Base-by-base conservation (phyloP, 225 moss, liverwort and hornwort species). In the Rhytidiadelphus loreus region DNA sequence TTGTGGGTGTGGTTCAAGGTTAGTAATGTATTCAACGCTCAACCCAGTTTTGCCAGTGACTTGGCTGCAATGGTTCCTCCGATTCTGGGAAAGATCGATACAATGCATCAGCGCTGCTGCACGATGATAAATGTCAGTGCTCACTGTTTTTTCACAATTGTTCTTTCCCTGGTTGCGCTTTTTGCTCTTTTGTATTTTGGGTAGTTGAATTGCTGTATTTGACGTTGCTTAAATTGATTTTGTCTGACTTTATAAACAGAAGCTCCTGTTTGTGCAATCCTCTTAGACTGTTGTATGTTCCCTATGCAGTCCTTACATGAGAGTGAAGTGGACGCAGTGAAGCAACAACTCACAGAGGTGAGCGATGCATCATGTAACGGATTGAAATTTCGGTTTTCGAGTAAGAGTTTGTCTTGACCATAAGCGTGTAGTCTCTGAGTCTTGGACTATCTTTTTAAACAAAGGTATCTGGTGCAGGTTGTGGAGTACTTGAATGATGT, bases 401-500 rank as follows among this genome's bases (percentile, higher is more conserved):
- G 79, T 62, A 52, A 69, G 77, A 60, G 11, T 68, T 81, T 56
- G 25, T 50, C 16, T 86, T 71, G 61, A 28, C 60, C 69, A 77
- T 83, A 28, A 37, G 75, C 70, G 80, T 80, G 81, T 44, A 71
- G 57, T 86, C 17, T 28, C 81, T 30, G 43, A 85, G 70, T 8
- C 72, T 82, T 58, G 82, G 48, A 68, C 75, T 82, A 41, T 70
- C 77, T 83, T 59, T 68, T 86, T n/a, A 87, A 46, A 33, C 13
- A 35, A 57, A 73, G 63, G 20, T 81, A 32, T 76, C 75, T 76
- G 84, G 68, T 86, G 92, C 93, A 98, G 98, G 94, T 97, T 83
- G 90, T 97, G 91, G 97, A 96, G 85, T 99, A 94, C 88, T 90
- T 99, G 92, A 95, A 93, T 87, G 99, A 99, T 93, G 95, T 95